Conservation (phyloP, 2,329 filamentous ascomycete genomes). For the Aotearoamyces nothofagi region DNA sequence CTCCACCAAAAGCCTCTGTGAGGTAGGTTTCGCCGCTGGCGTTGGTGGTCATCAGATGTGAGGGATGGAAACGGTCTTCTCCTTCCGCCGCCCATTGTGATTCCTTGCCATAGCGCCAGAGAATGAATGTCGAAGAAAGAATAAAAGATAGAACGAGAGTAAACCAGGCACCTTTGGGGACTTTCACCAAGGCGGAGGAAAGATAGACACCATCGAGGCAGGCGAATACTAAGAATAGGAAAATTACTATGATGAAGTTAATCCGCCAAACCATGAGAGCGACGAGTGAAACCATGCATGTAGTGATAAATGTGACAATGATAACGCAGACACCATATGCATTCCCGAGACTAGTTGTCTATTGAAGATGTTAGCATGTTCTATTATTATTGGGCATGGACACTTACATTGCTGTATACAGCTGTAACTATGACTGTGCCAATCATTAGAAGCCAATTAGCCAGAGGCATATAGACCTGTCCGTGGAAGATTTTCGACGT, state of each 20-base stretch:
- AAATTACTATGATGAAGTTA: constrained; percentile 40
- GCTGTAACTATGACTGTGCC: constrained; percentile 61
- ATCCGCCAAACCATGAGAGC: constrained; percentile 60
- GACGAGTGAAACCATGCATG: constrained; percentile 57
- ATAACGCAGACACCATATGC: constrained; percentile 72
- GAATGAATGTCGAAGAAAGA: constrained; percentile 47
- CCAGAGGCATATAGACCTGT: constrained; percentile 61
- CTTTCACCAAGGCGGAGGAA: constrained; percentile 54
- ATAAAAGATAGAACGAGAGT: constrained; percentile 49
- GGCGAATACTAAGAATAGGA: constrained; percentile 49
- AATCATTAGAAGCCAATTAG: constrained; percentile 65
- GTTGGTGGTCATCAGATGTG: constrained; percentile 23
- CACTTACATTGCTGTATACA: constrained; percentile 51
- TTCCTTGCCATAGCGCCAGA: constrained; percentile 70
- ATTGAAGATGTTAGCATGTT: constrained; percentile 3
- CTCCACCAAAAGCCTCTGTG: constrained; percentile 23
- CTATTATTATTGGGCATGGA: constrained; percentile 1
- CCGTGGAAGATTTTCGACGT: constrained; percentile 57
- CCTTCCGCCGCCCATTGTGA: constrained; percentile 59
- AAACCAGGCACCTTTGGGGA: constrained; percentile 66
- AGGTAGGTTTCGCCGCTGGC: constrained; percentile 24
- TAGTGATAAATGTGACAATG: constrained; percentile 65
- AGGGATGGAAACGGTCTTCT: constrained; percentile 38
- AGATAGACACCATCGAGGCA: constrained; percentile 54
- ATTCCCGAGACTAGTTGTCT: constrained; percentile 54